Conservation (phyloP, 495 filamentous ascomycete genomes). For the Xylaria flabelliformis region DNA sequence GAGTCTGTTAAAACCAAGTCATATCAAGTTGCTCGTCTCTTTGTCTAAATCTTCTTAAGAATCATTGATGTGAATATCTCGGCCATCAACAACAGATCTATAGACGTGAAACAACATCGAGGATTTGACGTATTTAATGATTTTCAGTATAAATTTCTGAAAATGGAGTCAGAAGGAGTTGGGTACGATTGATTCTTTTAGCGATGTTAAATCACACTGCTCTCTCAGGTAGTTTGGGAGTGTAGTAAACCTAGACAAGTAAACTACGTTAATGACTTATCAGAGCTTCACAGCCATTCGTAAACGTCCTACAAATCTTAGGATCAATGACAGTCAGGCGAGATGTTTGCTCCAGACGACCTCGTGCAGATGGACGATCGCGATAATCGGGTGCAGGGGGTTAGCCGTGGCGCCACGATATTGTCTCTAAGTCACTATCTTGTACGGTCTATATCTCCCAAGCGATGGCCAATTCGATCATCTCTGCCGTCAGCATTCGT, state of each 20-base stretch:
- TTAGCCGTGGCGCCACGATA: background rate
- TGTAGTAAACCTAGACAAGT: background rate
- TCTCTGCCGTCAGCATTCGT: background rate
- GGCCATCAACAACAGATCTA: background rate
- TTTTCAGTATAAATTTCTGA: background rate
- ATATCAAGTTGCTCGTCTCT: background rate
- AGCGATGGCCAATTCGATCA: background rate
- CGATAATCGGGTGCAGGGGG: background rate
- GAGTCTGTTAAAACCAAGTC: background rate
- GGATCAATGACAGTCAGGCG: background rate
- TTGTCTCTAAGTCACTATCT: background rate
- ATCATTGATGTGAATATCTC: background rate
- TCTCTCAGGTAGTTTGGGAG: background rate
- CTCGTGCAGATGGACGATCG: background rate
- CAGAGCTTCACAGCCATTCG: background rate
- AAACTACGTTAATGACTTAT: background rate
- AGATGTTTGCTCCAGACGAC: background rate
- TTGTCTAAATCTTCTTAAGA: background rate
- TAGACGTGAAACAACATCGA: background rate
- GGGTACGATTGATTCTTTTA: background rate
- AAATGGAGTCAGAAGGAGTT: background rate
- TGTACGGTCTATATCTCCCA: background rate
- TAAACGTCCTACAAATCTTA: background rate
- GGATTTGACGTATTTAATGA: background rate
- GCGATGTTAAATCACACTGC: background rate